These are phyloP conservation scores for Calonectria honghensis DNA, from an alignment of 2,329 filamentous ascomycete species.

Conservation along the genomic window DNA sequence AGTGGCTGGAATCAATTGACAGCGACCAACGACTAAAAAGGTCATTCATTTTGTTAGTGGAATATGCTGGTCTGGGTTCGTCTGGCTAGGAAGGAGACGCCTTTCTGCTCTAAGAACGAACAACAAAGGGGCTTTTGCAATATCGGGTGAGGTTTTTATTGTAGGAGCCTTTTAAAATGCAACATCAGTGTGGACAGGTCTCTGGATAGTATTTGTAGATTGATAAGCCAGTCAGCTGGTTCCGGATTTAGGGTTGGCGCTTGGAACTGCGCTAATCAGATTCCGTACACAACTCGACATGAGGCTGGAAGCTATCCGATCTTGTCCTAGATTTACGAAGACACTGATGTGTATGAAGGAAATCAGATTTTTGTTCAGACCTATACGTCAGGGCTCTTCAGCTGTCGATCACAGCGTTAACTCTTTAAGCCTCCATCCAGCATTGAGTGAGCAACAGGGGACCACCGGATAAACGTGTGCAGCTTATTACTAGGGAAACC, in stretches of 20 bases:
- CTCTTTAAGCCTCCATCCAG: not conserved
- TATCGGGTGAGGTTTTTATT: too few species aligned
- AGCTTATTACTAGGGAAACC: too few species aligned
- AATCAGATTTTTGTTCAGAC: not conserved
- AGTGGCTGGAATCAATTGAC: too few species aligned
- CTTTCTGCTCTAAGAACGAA: too few species aligned
- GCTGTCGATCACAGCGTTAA: not conserved
- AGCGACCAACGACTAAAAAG: too few species aligned
- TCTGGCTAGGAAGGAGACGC: too few species aligned
- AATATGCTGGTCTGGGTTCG: too few species aligned
- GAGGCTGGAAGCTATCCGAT: not conserved
- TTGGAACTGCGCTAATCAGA: not conserved
- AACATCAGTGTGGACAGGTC: too few species aligned
- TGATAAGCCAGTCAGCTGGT: not conserved
- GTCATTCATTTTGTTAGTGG: too few species aligned
- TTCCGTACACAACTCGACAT: not conserved
- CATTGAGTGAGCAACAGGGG: not conserved
- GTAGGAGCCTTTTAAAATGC: too few species aligned
- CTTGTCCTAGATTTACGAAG: not conserved
- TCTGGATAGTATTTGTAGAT: not conserved
- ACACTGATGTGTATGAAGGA: not conserved
- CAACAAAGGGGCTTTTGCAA: too few species aligned
- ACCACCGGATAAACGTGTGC: too few species aligned
- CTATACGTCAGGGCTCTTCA: not conserved
- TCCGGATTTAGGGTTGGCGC: not conserved